Evolutionary conservation across 139 green algal genomes (phyloP).

Genomic region (Pleodorina starrii): DNA sequence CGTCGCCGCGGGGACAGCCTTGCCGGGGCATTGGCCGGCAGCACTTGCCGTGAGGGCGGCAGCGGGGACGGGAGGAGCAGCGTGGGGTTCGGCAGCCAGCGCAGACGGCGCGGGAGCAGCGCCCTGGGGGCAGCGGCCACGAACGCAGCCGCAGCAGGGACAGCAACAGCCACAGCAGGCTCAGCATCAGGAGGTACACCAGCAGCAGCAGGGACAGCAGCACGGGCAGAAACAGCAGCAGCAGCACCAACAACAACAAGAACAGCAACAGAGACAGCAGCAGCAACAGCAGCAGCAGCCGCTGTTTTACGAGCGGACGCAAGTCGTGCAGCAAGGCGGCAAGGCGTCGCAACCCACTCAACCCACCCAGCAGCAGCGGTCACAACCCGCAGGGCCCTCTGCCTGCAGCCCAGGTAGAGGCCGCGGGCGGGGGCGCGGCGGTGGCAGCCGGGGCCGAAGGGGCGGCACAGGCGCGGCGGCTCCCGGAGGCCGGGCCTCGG

Average conservation of each 20-base stretch:
- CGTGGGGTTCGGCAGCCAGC: too few species aligned
- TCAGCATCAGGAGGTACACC: background rate
- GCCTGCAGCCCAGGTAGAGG: background rate
- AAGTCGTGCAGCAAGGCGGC: background rate
- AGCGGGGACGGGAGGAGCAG: too few species aligned
- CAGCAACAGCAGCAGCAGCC: constrained; percentile 2
- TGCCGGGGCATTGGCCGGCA: too few species aligned
- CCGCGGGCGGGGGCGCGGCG: background rate
- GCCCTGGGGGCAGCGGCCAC: background rate
- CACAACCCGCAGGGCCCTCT: background rate
- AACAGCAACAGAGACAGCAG: background rate
- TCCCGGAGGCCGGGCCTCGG: background rate
- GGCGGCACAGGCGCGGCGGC: background rate
- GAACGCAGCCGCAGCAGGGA: background rate
- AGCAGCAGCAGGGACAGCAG: background rate
- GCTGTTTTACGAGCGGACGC: background rate
- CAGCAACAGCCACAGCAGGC: background rate
- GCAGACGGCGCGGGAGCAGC: too few species aligned
- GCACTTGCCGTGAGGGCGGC: too few species aligned
- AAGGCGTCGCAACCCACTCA: background rate
- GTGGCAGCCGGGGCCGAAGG: background rate
- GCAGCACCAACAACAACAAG: background rate
- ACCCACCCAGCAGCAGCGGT: background rate
- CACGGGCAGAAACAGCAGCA: constrained; percentile 3
- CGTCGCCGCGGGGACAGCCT: background rate